Percentiles rank a stretch among this genome's conserved stretches.
These are phyloP conservation scores for Lactarius trivialis DNA, from an alignment of 768 basidiomycete genomes.

Conservation along the genomic window DNA sequence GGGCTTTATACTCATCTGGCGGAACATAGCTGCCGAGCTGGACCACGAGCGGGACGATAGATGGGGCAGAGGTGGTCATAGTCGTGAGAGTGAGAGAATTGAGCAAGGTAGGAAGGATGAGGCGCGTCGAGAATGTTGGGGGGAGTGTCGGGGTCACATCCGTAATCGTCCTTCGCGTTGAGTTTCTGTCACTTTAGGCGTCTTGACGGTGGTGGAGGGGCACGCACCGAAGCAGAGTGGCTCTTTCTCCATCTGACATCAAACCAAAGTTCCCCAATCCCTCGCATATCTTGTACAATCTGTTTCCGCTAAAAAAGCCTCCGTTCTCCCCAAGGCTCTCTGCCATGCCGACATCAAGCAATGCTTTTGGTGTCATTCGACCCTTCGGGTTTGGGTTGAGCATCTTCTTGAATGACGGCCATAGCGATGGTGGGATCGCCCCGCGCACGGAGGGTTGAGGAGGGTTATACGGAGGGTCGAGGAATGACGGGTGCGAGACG, in stretches of 20 bases:
- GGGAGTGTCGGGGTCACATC: constrained; percentile 80
- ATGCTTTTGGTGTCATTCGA: constrained; percentile 66
- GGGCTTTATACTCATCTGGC: constrained; percentile 59
- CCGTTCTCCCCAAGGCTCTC: constrained; percentile 47
- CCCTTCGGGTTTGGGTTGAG: constrained; percentile 83
- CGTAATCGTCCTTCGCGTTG: constrained; percentile 55
- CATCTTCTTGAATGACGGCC: constrained; percentile 78
- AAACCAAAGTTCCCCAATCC: constrained; percentile 84
- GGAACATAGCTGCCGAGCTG: constrained; percentile 69
- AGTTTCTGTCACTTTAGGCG: background rate
- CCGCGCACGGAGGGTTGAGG: constrained; percentile 74
- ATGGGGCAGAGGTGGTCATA: constrained; percentile 59
- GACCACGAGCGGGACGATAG: constrained; percentile 78
- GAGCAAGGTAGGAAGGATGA: constrained; percentile 82
- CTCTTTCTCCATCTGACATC: constrained; percentile 75
- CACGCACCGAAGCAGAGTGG: constrained; percentile 56
- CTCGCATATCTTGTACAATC: constrained; percentile 75
- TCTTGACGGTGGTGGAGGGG: background rate
- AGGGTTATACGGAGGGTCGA: constrained; percentile 69
- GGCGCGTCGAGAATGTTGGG: constrained; percentile 73
- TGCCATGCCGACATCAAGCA: constrained; percentile 76
- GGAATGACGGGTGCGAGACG: constrained; percentile 59
- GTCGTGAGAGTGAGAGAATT: constrained; percentile 67
- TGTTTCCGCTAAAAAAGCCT: constrained; percentile 81
- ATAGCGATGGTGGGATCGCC: constrained; percentile 64